Conservation (phyloP, 2,329 filamentous ascomycete species). For the Neospermospora avenae region DNA sequence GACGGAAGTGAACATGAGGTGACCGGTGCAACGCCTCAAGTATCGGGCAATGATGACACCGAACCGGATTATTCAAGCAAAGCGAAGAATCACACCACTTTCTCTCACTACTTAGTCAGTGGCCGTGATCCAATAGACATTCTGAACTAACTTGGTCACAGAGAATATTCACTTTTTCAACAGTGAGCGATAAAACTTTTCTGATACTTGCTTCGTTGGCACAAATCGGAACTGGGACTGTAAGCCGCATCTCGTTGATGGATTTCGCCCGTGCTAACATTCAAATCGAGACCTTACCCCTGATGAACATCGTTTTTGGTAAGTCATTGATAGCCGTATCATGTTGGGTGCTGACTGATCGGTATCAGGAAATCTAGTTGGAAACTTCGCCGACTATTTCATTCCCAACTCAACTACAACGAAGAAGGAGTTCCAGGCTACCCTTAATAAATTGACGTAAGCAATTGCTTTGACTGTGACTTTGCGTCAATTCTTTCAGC, state of each 20-base stretch:
- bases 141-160: too few species aligned
- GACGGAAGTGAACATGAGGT: background rate
- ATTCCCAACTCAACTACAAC: conserved; percentile 35
- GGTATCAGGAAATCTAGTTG: conserved; percentile 35
- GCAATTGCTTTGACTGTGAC: conserved; percentile 14
- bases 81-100: conserved; percentile 24
- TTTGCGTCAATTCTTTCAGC: background rate
- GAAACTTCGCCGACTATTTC: conserved; percentile 45
- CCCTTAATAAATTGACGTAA: conserved; percentile 46
- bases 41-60: conserved; percentile 2
- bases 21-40: background rate
- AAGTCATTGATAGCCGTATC: conserved; percentile 13
- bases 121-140: too few species aligned
- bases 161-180: conserved; percentile 32
- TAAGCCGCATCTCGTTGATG: conserved; percentile 12
- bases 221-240: conserved; percentile 28
- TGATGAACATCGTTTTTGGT: conserved; percentile 60
- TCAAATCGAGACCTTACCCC: conserved; percentile 45
- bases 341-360: background rate
- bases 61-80: conserved; percentile 29
- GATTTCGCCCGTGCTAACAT: conserved; percentile 9
- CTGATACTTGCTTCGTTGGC: conserved; percentile 21
- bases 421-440: conserved; percentile 40
- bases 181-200: conserved; percentile 24
- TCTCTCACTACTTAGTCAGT: conserved; percentile 26